phyloP scores from a whole-genome alignment of 106 monocot genomes.

The Dendrobium catenatum region DNA sequence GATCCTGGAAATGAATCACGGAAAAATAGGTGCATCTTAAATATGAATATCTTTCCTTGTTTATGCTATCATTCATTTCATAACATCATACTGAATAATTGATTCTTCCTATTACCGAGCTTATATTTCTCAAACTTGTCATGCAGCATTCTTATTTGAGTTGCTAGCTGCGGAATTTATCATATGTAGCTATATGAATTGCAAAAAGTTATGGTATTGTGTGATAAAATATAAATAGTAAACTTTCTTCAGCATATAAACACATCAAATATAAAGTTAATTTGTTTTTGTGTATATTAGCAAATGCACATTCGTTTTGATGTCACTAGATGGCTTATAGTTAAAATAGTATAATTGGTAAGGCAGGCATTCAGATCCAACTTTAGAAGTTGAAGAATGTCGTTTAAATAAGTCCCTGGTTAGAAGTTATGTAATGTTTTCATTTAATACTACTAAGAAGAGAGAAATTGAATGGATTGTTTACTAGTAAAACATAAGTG shows the following conservation, averaged over 20 bases:
- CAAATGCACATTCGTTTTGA: background rate
- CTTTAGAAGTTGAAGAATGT: no score
- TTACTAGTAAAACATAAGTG: background rate
- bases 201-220: background rate
- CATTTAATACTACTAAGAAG: background rate
- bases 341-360: background rate
- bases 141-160: background rate
- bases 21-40: constrained; percentile 37
- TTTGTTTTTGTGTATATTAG: background rate
- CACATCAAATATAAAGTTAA: background rate
- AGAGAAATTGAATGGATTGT: background rate
- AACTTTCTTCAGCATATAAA: background rate
- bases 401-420: no score
- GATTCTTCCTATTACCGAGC: background rate
- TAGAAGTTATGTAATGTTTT: background rate
- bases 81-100: background rate
- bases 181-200: background rate
- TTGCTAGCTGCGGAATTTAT: background rate
- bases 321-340: background rate
- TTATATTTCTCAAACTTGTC: background rate
- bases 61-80: background rate
- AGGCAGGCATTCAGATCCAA: no score
- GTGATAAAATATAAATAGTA: no score
- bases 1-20: constrained; percentile 44
- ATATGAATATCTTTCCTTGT: background rate